These are phyloP conservation scores for Blastobotrys arbuscula DNA, from an alignment of 1,139 yeast species.

Conservation along the genomic window DNA sequence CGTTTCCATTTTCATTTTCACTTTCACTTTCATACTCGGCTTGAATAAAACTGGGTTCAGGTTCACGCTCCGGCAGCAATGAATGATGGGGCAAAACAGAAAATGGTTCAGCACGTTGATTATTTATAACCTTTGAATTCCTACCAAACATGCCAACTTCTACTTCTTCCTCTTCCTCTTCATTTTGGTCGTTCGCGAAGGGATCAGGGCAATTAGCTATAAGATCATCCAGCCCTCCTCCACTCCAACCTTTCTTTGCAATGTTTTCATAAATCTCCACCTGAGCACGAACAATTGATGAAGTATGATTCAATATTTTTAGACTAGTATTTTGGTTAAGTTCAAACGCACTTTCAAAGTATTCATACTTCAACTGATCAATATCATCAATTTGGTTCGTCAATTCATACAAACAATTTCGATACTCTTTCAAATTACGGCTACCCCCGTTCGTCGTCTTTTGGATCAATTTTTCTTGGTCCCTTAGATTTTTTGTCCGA, in stretches of 20 bases:
- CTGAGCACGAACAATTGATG: constrained; percentile 69
- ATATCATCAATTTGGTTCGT: constrained; percentile 75
- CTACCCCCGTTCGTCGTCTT: constrained; percentile 45
- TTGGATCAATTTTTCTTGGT: constrained; percentile 52
- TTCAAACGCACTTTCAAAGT: constrained; percentile 54
- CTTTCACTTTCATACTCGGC: background rate
- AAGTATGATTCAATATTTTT: constrained; percentile 49
- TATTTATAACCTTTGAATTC: no score
- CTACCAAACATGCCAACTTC: no score
- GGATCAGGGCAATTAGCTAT: constrained; percentile 42
- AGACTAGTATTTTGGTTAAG: constrained; percentile 57
- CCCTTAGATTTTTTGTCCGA: constrained; percentile 47
- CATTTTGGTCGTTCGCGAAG: constrained; percentile 30
- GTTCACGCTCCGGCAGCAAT: no score
- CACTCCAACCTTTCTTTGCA: constrained; percentile 81
- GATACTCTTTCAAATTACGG: constrained; percentile 54
- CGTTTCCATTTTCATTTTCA: background rate
- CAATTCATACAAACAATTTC: constrained; percentile 57
- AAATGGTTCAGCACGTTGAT: no score
- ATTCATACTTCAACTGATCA: constrained; percentile 68
- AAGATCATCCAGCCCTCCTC: constrained; percentile 74
- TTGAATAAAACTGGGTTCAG: no score
- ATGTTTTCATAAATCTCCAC: constrained; percentile 75
- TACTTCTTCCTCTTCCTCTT: constrained; percentile 31
- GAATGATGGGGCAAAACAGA: no score